These are phyloP conservation scores for Juncus inflexus DNA, from an alignment of 176 grass and related monocot genomes.

Conservation along the genomic window DNA sequence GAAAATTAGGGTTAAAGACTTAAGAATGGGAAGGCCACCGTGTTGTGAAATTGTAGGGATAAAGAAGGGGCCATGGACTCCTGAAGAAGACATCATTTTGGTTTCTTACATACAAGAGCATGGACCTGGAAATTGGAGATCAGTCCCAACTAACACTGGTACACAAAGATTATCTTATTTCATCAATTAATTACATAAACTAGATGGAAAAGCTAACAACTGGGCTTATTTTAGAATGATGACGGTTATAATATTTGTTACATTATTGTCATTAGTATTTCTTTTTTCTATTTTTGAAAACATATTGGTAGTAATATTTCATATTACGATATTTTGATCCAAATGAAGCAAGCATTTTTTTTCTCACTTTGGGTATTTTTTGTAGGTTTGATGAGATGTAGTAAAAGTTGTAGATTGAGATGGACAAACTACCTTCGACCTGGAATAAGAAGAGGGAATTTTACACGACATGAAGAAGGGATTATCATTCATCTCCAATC, in stretches of 20 bases:
- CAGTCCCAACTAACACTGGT: slow-evolving; percentile 67
- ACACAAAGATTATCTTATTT: background rate
- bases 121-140: slow-evolving; percentile 79
- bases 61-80: slow-evolving; percentile 92
- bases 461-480: slow-evolving; percentile 65
- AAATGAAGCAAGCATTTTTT: too few species aligned
- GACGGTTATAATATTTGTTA: too few species aligned
- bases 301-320: too few species aligned
- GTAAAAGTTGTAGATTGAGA: slow-evolving; percentile 86
- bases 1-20: slow-evolving; percentile 1
- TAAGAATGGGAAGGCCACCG: slow-evolving; percentile 63
- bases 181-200: too few species aligned
- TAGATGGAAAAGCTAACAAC: too few species aligned
- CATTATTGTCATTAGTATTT: too few species aligned
- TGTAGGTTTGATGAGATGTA: slow-evolving; percentile 64
- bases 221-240: too few species aligned
- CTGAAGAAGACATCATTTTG: slow-evolving; percentile 82
- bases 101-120: slow-evolving; percentile 86
- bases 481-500: slow-evolving; percentile 83
- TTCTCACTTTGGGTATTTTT: background rate
- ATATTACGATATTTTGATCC: too few species aligned
- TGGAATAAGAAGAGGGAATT: slow-evolving; percentile 74
- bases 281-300: too few species aligned
- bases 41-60: slow-evolving; percentile 72
- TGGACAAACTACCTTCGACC: slow-evolving; percentile 91